Evolutionary conservation across 1,284 basidiomycete species (phyloP).

Genomic region (Puccinia hordei): DNA sequence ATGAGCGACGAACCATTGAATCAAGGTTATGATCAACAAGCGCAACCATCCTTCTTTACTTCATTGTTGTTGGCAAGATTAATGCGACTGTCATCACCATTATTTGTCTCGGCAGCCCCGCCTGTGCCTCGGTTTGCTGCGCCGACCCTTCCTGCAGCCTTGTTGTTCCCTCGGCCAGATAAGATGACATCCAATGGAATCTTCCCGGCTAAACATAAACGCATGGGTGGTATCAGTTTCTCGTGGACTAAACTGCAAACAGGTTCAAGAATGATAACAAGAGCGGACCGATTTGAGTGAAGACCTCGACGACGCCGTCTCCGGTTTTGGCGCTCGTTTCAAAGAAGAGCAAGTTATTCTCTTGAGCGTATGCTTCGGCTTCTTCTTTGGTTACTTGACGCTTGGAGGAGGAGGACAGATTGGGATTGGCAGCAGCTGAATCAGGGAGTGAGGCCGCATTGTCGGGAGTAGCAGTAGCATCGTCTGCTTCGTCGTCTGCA

Average conservation of each 20-base stretch:
- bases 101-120: constrained; percentile 59
- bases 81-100: constrained; percentile 64
- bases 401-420: constrained; percentile 68
- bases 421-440: constrained; percentile 60
- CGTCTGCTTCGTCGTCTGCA: constrained; percentile 76
- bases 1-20: constrained; percentile 70
- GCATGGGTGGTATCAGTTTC: constrained; percentile 51
- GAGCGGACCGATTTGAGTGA: constrained; percentile 89
- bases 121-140: constrained; percentile 66
- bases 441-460: constrained; percentile 58
- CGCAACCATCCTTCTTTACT: constrained; percentile 75
- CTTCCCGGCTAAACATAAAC: constrained; percentile 72
- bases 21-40: constrained; percentile 91
- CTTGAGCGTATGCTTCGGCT: constrained; percentile 92
- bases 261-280: constrained; percentile 50
- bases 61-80: constrained; percentile 72
- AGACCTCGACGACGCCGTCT: constrained; percentile 91
- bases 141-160: constrained; percentile 64
- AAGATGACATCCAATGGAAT: constrained; percentile 91
- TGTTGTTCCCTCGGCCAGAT: constrained; percentile 68
- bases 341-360: constrained; percentile 89
- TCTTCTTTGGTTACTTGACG: constrained; percentile 89
- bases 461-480: constrained; percentile 80
- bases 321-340: constrained; percentile 99
- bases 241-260: constrained; percentile 51